Conservation (phyloP, 805 yeast species). For the Yarrowia yakushimensis region DNA sequence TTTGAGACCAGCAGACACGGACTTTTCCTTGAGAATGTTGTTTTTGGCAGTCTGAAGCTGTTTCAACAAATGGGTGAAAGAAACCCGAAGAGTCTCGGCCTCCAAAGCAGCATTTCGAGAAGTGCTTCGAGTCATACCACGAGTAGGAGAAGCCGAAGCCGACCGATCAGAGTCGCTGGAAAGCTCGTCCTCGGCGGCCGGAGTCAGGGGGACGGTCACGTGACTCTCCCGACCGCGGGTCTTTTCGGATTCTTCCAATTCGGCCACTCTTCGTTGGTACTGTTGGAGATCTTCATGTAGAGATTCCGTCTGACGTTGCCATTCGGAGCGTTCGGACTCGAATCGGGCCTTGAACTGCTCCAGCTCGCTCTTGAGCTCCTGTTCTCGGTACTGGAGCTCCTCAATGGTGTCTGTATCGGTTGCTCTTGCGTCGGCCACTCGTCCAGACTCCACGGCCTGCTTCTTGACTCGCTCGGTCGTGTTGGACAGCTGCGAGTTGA, state of each 20-base stretch:
- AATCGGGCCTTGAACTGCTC: constrained; percentile 29
- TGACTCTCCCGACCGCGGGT: background rate
- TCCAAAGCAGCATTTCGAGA: constrained; percentile 43
- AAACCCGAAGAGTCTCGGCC: constrained; percentile 61
- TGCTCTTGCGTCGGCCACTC: constrained; percentile 29
- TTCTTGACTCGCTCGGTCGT: constrained; percentile 31
- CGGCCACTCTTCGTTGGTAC: constrained; percentile 25
- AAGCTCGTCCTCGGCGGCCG: background rate
- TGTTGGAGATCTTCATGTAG: constrained; percentile 35
- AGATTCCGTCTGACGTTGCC: constrained; percentile 30
- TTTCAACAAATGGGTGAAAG: constrained; percentile 61
- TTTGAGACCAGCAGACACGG: constrained; percentile 42
- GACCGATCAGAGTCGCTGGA: background rate
- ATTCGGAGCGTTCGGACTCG: constrained; percentile 31
- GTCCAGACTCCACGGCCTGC: constrained; percentile 32
- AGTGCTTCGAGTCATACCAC: background rate
- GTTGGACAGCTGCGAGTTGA: constrained; percentile 30
- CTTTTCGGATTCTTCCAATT: constrained; percentile 1
- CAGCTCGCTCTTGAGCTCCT: constrained; percentile 33
- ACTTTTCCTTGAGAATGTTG: constrained; percentile 45
- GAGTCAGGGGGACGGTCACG: background rate
- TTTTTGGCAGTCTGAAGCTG: constrained; percentile 59
- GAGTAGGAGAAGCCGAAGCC: background rate
- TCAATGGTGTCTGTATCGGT: constrained; percentile 36
- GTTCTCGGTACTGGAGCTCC: constrained; percentile 32